Evolutionary conservation across 495 filamentous ascomycete genomes (phyloP).

Genomic region (Neurospora sp.): DNA sequence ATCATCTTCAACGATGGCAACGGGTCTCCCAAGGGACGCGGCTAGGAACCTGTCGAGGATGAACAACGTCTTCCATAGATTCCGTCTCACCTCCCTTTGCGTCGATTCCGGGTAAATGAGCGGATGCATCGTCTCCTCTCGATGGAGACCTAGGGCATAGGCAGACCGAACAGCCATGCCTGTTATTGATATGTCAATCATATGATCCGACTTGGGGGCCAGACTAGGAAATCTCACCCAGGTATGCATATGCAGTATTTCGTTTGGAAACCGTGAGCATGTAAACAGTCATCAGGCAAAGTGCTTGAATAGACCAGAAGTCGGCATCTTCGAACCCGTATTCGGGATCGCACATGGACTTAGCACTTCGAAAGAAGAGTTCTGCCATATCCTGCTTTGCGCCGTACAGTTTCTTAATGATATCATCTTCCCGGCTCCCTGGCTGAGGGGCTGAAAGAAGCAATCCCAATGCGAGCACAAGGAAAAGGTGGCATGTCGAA

Average conservation of each 20-base stretch:
- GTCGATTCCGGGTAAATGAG: slow-evolving; percentile 32
- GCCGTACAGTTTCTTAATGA: slow-evolving; percentile 41
- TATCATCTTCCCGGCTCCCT: slow-evolving; percentile 34
- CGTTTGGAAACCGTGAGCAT: slow-evolving; percentile 46
- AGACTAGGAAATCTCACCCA: slow-evolving; percentile 29
- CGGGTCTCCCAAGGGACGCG: slow-evolving; percentile 48
- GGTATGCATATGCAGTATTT: slow-evolving; percentile 50
- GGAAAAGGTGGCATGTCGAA: slow-evolving; percentile 45
- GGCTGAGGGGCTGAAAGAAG: slow-evolving; percentile 43
- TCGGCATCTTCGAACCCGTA: slow-evolving; percentile 52
- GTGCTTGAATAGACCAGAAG: slow-evolving; percentile 53
- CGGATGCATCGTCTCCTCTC: slow-evolving; percentile 45
- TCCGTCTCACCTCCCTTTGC: slow-evolving; percentile 37
- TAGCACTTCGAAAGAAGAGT: slow-evolving; percentile 49
- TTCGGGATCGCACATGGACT: slow-evolving; percentile 41
- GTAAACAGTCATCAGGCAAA: slow-evolving; percentile 51
- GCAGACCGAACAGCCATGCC: slow-evolving; percentile 56
- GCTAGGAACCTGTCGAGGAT: slow-evolving; percentile 52
- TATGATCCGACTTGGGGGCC: not conserved
- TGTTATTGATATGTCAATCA: slow-evolving; percentile 6
- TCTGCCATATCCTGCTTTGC: slow-evolving; percentile 42
- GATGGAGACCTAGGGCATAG: slow-evolving; percentile 49
- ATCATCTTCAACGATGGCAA: slow-evolving; percentile 51
- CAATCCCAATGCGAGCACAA: slow-evolving; percentile 50
- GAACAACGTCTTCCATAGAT: slow-evolving; percentile 52